Conservation (phyloP, 257 asterid species). For the Solanum rostratum region DNA sequence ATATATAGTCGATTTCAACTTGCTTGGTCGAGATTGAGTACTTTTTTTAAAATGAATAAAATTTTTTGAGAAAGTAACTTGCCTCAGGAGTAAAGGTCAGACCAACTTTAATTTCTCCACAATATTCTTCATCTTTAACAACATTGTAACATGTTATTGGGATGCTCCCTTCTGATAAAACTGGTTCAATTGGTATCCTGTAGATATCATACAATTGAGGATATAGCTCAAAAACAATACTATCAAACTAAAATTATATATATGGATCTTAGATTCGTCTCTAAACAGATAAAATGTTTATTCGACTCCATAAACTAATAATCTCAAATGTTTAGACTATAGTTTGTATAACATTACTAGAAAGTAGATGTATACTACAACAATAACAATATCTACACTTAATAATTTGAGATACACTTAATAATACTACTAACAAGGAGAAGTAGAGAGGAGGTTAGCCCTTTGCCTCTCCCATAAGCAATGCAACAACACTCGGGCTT, state of each 20-base stretch:
- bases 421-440: background rate
- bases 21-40: background rate
- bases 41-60: background rate
- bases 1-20: background rate
- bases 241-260: background rate
- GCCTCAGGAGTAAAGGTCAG: conserved; percentile 40
- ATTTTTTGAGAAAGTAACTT: conserved; percentile 2
- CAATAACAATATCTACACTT: too few relatives aligned
- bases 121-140: conserved; percentile 38
- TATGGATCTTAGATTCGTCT: background rate
- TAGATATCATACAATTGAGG: background rate
- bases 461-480: background rate
- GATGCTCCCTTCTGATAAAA: conserved; percentile 26
- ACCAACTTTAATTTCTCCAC: conserved; percentile 44
- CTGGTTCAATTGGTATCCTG: conserved; percentile 37
- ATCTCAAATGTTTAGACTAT: background rate
- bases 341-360: background rate
- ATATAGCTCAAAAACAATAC: background rate
- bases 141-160: conserved; percentile 31
- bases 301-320: background rate
- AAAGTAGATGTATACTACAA: background rate
- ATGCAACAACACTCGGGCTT: background rate
- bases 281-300: background rate
- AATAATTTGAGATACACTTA: too few relatives aligned
- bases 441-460: background rate